phyloP scores from a whole-genome alignment of 305 asterid genomes.

The Ilex paraguariensis region DNA sequence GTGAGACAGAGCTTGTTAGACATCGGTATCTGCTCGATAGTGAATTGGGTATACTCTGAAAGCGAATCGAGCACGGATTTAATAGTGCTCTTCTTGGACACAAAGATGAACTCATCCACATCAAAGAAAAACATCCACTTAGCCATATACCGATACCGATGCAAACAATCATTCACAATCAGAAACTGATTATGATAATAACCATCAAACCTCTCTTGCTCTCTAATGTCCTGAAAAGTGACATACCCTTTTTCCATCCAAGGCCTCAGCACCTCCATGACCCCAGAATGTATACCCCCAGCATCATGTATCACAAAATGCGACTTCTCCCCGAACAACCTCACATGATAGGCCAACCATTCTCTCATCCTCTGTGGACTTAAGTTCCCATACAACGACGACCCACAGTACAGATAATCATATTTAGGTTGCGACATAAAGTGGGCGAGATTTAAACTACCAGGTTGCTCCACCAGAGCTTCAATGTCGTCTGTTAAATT shows the following conservation, averaged over 20 bases:
- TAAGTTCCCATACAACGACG: constrained; percentile 58
- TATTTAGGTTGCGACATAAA: constrained; percentile 29
- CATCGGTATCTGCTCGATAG: constrained; percentile 84
- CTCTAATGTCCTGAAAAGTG: constrained; percentile 69
- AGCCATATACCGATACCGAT: constrained; percentile 46
- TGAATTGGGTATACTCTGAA: constrained; percentile 57
- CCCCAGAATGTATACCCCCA: constrained; percentile 64
- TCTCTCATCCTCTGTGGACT: constrained; percentile 74
- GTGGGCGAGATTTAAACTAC: constrained; percentile 16
- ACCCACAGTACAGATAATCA: constrained; percentile 73
- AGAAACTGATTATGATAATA: constrained; percentile 84
- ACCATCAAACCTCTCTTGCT: constrained; percentile 78
- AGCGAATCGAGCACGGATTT: constrained; percentile 47
- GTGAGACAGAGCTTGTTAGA: constrained; percentile 56
- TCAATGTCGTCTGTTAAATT: constrained; percentile 47
- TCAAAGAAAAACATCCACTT: constrained; percentile 89
- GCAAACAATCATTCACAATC: constrained; percentile 77
- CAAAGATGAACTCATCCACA: constrained; percentile 70
- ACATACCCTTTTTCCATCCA: constrained; percentile 81
- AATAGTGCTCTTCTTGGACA: constrained; percentile 54
- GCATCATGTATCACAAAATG: constrained; percentile 90
- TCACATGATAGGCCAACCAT: constrained; percentile 74
- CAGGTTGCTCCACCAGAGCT: constrained; percentile 34
- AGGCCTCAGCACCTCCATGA: constrained; percentile 59
- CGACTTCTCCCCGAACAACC: constrained; percentile 52